phyloP scores from a whole-genome alignment of 2,329 filamentous ascomycete species.

The Arthrobotrys sphaeroides region DNA sequence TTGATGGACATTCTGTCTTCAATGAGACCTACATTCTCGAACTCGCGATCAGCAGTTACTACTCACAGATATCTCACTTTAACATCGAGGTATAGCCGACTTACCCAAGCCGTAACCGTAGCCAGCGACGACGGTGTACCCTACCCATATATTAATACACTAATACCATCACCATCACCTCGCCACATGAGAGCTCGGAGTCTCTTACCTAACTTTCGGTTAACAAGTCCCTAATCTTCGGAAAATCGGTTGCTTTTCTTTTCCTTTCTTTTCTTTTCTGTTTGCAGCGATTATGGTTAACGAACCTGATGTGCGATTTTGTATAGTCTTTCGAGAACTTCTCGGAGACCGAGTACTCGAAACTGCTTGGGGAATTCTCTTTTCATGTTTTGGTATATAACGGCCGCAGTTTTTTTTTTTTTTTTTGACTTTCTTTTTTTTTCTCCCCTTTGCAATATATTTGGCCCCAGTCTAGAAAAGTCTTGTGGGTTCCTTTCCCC shows the following conservation, averaged over 20 bases:
- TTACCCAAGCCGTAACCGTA: constrained; percentile 39
- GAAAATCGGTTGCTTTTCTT: constrained; percentile 23
- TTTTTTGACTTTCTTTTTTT: not conserved
- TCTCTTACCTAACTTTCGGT: constrained; percentile 1
- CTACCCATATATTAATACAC: constrained; percentile 58
- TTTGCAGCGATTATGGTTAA: constrained; percentile 50
- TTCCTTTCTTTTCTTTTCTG: constrained; percentile 40
- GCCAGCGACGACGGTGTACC: constrained; percentile 55
- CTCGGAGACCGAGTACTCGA: not conserved
- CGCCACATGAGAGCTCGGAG: not conserved
- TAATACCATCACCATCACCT: not conserved
- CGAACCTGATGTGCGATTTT: constrained; percentile 30
- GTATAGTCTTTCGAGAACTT: not conserved
- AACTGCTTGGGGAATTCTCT: not conserved
- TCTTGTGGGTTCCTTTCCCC: constrained; percentile 17
- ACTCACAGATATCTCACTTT: constrained; percentile 78
- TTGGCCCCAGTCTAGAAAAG: constrained; percentile 18
- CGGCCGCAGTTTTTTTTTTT: constrained; percentile 6
- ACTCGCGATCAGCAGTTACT: constrained; percentile 75
- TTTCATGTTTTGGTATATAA: constrained; percentile 27
- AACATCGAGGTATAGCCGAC: constrained; percentile 71
- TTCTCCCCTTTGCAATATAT: not conserved
- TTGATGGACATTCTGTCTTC: constrained; percentile 73
- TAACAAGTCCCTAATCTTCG: constrained; percentile 37
- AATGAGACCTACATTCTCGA: constrained; percentile 74